Evolutionary conservation across 2,329 filamentous ascomycete genomes (phyloP), one percentile per base, ranked within the genome.

Genomic region (Pyricularia grisea): DNA sequence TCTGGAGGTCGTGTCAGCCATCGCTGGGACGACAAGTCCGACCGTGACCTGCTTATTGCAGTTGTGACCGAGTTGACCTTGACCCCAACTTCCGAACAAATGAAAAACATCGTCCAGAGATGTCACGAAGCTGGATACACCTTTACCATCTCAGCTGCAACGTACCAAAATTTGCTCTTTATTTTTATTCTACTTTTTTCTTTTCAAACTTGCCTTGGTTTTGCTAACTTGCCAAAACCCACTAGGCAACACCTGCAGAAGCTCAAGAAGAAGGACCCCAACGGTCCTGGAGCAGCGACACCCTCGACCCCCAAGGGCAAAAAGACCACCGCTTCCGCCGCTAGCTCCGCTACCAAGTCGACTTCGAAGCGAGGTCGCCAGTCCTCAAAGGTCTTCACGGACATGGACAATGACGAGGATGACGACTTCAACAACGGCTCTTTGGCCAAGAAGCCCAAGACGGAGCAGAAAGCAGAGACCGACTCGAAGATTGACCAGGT

Each of bases 161-260:
- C 72, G 75, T 77, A 76, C 68, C 71, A 12, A 5, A 25, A n/a
- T n/a, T 14, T 25, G 11, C 23, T 25, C 23, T 27, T 28, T 61
- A 2, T 12, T 58, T 3, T 58, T 23, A 2, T 36, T 36, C 33
- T 30, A 7, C 30, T n/a, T 30, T 30, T 7, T 3, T 36, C 12
- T 2, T 3, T 36, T 12, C 3, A 5, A 5, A 12, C 33, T 36
- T 14, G 33, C 3, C 12, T 36, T 7, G 7, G n/a, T 33, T 36
- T 36, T 14, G 33, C 33, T 36, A 36, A 61, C 23, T 12, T 12
- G n/a, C n/a, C 25, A 11, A 27, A 27, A 12, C 23, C 58, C 66
- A 66, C 64, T 58, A 79, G 77, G 1, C 77, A 79, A 72, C 77
- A 79, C 25, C 71, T 79, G 0, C 77, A 79, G 68, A 79, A 78